A percentile compares a stretch with the other conserved stretches of the same genome.
phyloP scores from a whole-genome alignment of 805 yeast genomes.

The Maudiozyma bulderi region DNA sequence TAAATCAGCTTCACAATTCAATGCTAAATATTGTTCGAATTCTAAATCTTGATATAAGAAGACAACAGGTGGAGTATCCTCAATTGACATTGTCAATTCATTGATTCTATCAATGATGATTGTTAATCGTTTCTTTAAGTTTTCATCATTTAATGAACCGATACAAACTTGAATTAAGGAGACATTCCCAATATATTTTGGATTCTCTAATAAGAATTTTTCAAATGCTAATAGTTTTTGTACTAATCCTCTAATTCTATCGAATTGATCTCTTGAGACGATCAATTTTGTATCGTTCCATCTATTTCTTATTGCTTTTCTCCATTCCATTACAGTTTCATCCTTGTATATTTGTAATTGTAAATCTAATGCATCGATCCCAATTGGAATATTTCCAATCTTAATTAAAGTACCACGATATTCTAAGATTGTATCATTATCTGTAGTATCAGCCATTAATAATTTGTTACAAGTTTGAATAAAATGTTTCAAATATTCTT shows the following conservation, averaged over 20 bases:
- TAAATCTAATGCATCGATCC: slow-evolving; percentile 65
- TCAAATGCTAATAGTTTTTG: slow-evolving; percentile 86
- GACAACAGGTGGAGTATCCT: slow-evolving; percentile 74
- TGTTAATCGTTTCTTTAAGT: slow-evolving; percentile 62
- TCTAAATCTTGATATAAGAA: slow-evolving; percentile 81
- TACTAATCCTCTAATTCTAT: slow-evolving; percentile 75
- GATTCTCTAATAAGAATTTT: slow-evolving; percentile 58
- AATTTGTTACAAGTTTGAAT: slow-evolving; percentile 81
- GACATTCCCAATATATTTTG: slow-evolving; percentile 56
- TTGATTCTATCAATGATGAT: slow-evolving; percentile 79
- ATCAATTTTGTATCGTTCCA: slow-evolving; percentile 66
- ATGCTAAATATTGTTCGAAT: slow-evolving; percentile 80
- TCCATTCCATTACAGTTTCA: slow-evolving; percentile 53
- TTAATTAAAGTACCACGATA: slow-evolving; percentile 48
- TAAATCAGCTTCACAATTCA: slow-evolving; percentile 74
- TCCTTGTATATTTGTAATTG: slow-evolving; percentile 36
- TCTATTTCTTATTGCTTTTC: slow-evolving; percentile 58
- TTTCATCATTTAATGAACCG: slow-evolving; percentile 47
- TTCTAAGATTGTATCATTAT: slow-evolving; percentile 38
- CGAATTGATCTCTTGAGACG: slow-evolving; percentile 83
- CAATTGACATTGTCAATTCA: slow-evolving; percentile 58
- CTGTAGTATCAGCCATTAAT: slow-evolving; percentile 66
- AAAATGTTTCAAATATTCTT: slow-evolving; percentile 89
- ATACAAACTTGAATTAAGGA: slow-evolving; percentile 78
- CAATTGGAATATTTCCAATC: slow-evolving; percentile 60